phyloP scores from a whole-genome alignment of 148 eudicot genomes.

The Rhododendron vialii region DNA sequence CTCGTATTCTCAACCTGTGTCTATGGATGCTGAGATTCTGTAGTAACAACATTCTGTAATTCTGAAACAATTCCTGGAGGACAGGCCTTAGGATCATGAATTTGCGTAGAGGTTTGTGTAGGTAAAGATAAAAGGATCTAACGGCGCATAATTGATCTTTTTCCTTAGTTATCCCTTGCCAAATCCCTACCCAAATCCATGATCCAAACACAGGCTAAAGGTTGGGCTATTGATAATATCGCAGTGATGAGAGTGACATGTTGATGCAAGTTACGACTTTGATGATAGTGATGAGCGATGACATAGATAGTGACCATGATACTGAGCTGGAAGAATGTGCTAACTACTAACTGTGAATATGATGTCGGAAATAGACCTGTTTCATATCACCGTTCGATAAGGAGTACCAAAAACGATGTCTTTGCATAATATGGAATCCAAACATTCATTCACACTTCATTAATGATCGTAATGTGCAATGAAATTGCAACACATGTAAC shows the following conservation, averaged over 20 bases:
- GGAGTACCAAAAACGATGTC: neutral
- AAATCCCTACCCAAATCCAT: neutral
- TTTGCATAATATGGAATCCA: neutral
- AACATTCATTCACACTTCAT: neutral
- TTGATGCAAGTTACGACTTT: neutral
- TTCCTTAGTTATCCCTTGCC: neutral
- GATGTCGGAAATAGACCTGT: neutral
- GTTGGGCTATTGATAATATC: neutral
- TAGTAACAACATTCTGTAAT: neutral
- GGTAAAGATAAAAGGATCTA: neutral
- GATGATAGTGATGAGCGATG: neutral
- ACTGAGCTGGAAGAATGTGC: neutral
- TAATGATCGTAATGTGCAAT: neutral
- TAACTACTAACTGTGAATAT: neutral
- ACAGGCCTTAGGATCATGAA: neutral
- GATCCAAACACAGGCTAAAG: neutral
- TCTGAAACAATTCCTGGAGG: neutral
- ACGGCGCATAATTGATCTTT: neutral
- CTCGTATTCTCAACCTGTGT: neutral
- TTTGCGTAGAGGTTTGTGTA: neutral
- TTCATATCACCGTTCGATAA: neutral
- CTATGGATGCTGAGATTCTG: neutral
- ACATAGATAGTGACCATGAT: neutral
- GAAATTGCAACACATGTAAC: neutral
- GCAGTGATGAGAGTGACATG: neutral